A percentile compares a stretch with the other conserved stretches of the same genome.
These are phyloP conservation scores for Termitomyces sp. DNA, from an alignment of 768 basidiomycete species.

Conservation along the genomic window DNA sequence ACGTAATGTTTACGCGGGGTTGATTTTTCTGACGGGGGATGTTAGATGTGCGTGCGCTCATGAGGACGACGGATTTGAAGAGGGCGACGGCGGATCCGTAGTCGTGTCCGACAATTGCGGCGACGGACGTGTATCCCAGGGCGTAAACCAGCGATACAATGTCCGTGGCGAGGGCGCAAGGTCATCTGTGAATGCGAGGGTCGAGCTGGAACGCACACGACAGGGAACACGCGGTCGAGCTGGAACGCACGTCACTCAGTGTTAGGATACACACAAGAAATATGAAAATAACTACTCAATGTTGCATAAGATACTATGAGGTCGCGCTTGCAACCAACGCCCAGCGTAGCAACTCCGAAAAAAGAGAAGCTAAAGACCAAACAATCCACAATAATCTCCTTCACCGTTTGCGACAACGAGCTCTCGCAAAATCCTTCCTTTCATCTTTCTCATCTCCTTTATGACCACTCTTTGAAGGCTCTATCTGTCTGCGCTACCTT, in stretches of 20 bases:
- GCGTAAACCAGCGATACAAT: conserved; percentile 47
- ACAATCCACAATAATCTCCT: neutral
- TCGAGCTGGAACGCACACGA: too few species aligned
- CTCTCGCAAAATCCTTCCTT: neutral
- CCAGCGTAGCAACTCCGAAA: neutral
- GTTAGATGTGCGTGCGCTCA: conserved; percentile 38
- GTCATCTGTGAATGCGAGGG: conserved; percentile 45
- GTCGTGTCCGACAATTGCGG: conserved; percentile 60
- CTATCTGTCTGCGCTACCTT: neutral
- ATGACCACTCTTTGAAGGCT: conserved; percentile 3
- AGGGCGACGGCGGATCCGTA: conserved; percentile 54
- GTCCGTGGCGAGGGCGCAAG: conserved; percentile 46
- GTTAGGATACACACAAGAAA: too few species aligned
- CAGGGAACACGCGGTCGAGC: too few species aligned
- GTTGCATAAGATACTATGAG: too few species aligned
- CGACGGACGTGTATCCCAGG: conserved; percentile 43
- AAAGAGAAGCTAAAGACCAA: neutral
- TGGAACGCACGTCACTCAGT: too few species aligned
- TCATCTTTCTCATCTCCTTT: neutral
- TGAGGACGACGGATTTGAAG: conserved; percentile 52
- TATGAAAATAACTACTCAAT: too few species aligned
- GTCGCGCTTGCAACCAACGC: too few species aligned
- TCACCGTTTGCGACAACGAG: neutral
- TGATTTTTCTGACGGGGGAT: conserved; percentile 9
- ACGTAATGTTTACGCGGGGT: conserved; percentile 58